A percentile compares a stretch with the other conserved stretches of the same genome.
phyloP scores from a whole-genome alignment of 2,329 filamentous ascomycete genomes.

The Fusarium continuum region DNA sequence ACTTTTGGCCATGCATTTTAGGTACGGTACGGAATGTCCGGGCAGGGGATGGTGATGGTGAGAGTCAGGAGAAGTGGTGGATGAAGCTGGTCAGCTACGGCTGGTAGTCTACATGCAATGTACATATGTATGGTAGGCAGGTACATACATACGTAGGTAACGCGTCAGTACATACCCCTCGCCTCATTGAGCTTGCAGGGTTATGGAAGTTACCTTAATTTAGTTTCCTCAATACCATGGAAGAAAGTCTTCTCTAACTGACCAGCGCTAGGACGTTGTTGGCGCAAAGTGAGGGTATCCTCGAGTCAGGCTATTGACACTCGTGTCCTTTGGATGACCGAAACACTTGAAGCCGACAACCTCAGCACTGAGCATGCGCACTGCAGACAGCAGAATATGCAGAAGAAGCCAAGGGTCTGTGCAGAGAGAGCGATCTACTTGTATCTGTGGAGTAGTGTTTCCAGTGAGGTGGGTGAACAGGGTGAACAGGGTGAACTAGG shows the following conservation, averaged over 20 bases:
- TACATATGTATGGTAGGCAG: too few species aligned
- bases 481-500: conserved; percentile 5
- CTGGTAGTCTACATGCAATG: background rate
- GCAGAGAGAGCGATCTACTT: conserved; percentile 35
- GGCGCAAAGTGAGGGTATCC: background rate
- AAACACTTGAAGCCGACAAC: conserved; percentile 15
- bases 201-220: conserved; percentile 13
- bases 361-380: conserved; percentile 35
- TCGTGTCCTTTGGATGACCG: conserved; percentile 20
- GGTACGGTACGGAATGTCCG: too few species aligned
- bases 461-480: conserved; percentile 27
- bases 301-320: conserved; percentile 5
- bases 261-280: background rate
- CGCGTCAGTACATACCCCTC: too few species aligned
- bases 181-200: conserved; percentile 14
- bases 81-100: background rate
- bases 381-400: conserved; percentile 16
- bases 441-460: conserved; percentile 35
- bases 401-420: conserved; percentile 34
- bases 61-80: background rate
- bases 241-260: conserved; percentile 1
- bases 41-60: background rate
- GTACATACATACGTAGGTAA: background rate
- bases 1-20: too few species aligned
- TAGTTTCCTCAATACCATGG: conserved; percentile 1